Percentiles rank a stretch among this genome's conserved stretches.
Evolutionary conservation across 805 yeast genomes (phyloP).

Genomic region (Lipomyces mesembrius): DNA sequence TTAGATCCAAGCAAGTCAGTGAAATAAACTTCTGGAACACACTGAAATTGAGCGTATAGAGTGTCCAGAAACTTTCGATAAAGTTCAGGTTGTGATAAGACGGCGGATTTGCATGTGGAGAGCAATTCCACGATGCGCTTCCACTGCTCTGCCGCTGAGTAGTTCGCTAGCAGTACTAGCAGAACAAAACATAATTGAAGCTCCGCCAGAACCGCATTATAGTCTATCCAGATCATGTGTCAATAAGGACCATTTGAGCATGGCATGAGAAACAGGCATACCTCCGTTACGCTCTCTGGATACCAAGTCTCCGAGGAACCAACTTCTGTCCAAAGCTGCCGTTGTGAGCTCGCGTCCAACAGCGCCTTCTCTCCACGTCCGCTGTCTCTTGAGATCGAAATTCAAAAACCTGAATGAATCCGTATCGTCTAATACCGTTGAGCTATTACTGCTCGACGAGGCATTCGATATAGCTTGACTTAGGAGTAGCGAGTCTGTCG

Average conservation of each 20-base stretch:
- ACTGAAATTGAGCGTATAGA: constrained; percentile 49
- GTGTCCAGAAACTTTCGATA: constrained; percentile 44
- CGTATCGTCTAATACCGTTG: constrained; percentile 10
- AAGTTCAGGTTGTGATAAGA: constrained; percentile 42
- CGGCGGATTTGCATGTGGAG: constrained; percentile 46
- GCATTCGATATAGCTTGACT: constrained; percentile 27
- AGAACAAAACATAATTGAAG: constrained; percentile 57
- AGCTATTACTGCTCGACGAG: neutral
- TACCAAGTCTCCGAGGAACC: constrained; percentile 55
- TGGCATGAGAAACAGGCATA: constrained; percentile 1
- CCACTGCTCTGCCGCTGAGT: constrained; percentile 71
- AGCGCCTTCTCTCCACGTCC: constrained; percentile 48
- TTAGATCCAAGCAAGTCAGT: constrained; percentile 45
- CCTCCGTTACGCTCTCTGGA: constrained; percentile 33
- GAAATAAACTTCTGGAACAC: constrained; percentile 53
- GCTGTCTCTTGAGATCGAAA: constrained; percentile 48
- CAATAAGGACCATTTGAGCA: neutral
- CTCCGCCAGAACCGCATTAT: constrained; percentile 54
- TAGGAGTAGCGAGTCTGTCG: constrained; percentile 46
- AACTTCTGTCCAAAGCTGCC: constrained; percentile 63
- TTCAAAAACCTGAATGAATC: constrained; percentile 52
- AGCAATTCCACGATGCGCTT: constrained; percentile 54
- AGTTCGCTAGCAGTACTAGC: constrained; percentile 61
- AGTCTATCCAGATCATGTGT: constrained; percentile 38
- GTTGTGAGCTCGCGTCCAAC: constrained; percentile 52